These are phyloP conservation scores for Maudiozyma barnettii DNA, from an alignment of 805 yeast genomes.

Conservation along the genomic window DNA sequence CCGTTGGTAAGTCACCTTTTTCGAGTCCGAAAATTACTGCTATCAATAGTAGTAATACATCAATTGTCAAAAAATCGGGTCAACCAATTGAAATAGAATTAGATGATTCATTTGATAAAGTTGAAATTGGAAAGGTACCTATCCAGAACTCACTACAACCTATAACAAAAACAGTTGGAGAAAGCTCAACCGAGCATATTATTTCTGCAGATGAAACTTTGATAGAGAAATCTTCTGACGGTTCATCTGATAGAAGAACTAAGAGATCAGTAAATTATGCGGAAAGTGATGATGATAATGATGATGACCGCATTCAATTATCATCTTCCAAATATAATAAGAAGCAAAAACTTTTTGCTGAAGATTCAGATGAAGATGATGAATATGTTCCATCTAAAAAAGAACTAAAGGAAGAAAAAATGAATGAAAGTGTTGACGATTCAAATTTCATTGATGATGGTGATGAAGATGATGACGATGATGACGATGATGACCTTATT, in stretches of 20 bases:
- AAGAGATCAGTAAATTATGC: slow-evolving; percentile 29
- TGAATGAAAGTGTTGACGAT: slow-evolving; percentile 32
- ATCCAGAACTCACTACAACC: neutral
- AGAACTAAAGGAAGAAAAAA: slow-evolving; percentile 4
- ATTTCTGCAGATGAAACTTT: neutral
- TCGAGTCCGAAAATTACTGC: neutral
- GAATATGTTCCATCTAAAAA: slow-evolving; percentile 25
- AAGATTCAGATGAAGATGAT: slow-evolving; percentile 16
- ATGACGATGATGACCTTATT: slow-evolving; percentile 30
- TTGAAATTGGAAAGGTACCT: neutral
- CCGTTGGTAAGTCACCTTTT: neutral
- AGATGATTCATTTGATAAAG: neutral
- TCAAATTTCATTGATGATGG: slow-evolving; percentile 24
- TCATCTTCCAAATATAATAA: slow-evolving; percentile 6
- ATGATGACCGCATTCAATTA: slow-evolving; percentile 16
- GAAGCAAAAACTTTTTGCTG: slow-evolving; percentile 14
- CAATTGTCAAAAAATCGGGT: neutral
- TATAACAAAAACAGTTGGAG: neutral
- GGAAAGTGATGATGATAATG: slow-evolving; percentile 33
- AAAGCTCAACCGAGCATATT: neutral
- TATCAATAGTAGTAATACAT: neutral
- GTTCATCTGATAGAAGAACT: slow-evolving; percentile 5
- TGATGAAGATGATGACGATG: slow-evolving; percentile 26
- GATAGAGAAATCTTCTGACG: neutral
- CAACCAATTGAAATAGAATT: neutral